Base-by-base conservation (phyloP, 164 flowering plant species). In the Magnolia changhungtana region DNA sequence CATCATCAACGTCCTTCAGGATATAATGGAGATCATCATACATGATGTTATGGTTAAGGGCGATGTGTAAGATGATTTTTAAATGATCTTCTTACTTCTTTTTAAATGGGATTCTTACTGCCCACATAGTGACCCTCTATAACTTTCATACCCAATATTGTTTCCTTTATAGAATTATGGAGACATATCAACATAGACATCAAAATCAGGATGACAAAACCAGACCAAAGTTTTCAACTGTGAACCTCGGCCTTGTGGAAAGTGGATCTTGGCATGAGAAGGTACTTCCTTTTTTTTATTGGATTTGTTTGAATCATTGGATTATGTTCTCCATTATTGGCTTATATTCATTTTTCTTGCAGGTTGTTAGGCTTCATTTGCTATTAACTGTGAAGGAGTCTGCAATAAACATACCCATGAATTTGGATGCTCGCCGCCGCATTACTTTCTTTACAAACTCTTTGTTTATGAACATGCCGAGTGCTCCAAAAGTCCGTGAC, bases 401-500 rank as follows among this genome's bases (percentile, higher is more conserved):
- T 80, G 99, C 98, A 58, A 91, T 90, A 77, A 93, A 94, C 81
- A 93, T 96, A 75, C 99, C 99, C n/a, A 89, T 80, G 83, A 94
- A 96, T 83, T 81, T 93, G 84, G 99, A 96, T 14, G 98, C 99
- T 81, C 96, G 98, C 23, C 93, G 98, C 0, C 96, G 98, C 65
- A 96, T 94, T 72, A 96, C 98, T 11, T 96, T 94, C 85, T 96
- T 96, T 83, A 87, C 98, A 1, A 96, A 96, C 81, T 96, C 99
- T 67, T 82, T 96, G 78, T 94, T 92, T 83, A 96, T 96, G 99
- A 92, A 74, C 23, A 93, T 96, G 95, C 99, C 99, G 67, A 69
- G 21, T 68, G 98, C 99, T 80, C 99, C 99, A 65, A 87, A 84
- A 90, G 98, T 96, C 73, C 98, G 90, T 63, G 81, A 93, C 80